These are phyloP conservation scores for Aphanomyces invadans DNA, from an alignment of 352 stramenopile species.

Conservation along the genomic window DNA sequence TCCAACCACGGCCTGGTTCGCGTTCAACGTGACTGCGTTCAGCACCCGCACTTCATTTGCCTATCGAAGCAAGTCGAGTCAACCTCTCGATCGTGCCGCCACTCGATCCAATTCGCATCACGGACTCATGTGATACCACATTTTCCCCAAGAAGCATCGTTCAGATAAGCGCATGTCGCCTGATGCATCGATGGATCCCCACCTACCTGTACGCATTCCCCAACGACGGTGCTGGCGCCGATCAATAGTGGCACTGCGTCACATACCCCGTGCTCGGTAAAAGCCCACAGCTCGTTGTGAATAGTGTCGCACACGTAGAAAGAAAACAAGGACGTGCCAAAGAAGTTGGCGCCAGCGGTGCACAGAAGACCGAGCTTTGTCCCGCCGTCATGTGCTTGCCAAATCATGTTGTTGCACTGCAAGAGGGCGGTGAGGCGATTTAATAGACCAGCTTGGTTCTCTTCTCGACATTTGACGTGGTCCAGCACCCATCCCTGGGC, in stretches of 20 bases:
- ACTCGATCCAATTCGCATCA: too few relatives aligned
- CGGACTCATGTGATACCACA: too few relatives aligned
- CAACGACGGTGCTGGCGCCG: slow-evolving; percentile 53
- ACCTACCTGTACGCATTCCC: too few relatives aligned
- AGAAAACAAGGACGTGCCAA: slow-evolving; percentile 60
- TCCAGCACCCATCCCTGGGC: background rate
- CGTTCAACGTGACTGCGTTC: background rate
- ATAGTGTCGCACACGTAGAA: slow-evolving; percentile 68
- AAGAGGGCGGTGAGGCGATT: background rate
- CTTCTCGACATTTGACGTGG: background rate
- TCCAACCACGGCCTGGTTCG: background rate
- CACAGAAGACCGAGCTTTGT: slow-evolving; percentile 56
- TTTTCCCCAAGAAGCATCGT: too few relatives aligned
- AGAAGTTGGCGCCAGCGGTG: slow-evolving; percentile 51
- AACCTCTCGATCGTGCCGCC: too few relatives aligned
- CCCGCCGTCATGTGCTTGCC: background rate
- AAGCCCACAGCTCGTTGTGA: slow-evolving; percentile 64
- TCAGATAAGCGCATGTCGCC: too few relatives aligned
- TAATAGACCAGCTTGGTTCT: background rate
- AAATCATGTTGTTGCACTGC: background rate
- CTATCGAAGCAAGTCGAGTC: too few relatives aligned
- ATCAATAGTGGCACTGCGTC: slow-evolving; percentile 70
- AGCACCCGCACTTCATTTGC: too few relatives aligned
- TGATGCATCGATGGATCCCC: too few relatives aligned
- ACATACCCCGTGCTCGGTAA: slow-evolving; percentile 59